Evolutionary conservation across 176 grass and related monocot genomes (phyloP).

Genomic region (Ananas comosus): DNA sequence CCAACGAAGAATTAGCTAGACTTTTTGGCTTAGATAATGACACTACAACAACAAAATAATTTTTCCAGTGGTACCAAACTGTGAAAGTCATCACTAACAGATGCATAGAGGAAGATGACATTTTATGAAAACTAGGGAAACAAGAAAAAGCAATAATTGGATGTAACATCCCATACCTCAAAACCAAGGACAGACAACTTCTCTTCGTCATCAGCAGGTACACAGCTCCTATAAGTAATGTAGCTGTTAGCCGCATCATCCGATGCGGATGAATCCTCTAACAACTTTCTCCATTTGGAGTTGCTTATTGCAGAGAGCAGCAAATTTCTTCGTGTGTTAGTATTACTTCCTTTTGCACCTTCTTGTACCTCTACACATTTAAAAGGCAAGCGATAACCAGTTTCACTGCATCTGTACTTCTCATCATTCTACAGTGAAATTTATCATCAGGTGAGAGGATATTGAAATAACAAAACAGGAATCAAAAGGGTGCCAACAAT

Average conservation of each 20-base stretch:
- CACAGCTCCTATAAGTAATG: slow-evolving; percentile 83
- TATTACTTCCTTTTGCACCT: slow-evolving; percentile 38
- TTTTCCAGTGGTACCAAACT: no score
- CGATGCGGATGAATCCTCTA: slow-evolving; percentile 39
- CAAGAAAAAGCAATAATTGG: not conserved
- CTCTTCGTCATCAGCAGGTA: slow-evolving; percentile 61
- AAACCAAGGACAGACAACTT: slow-evolving; percentile 83
- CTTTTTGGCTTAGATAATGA: no score
- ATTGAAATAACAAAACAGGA: not conserved
- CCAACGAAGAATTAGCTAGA: no score
- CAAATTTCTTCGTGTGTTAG: slow-evolving; percentile 28
- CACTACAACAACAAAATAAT: no score
- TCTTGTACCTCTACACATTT: slow-evolving; percentile 59
- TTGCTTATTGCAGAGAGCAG: slow-evolving; percentile 11
- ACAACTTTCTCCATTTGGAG: slow-evolving; percentile 43
- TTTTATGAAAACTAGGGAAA: not conserved
- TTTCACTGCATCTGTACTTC: slow-evolving; percentile 87
- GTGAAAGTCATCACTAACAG: not conserved
- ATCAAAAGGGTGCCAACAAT: not conserved
- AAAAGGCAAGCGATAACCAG: slow-evolving; percentile 79
- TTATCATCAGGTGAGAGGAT: not conserved
- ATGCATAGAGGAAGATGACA: not conserved
- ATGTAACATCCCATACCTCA: slow-evolving; percentile 44
- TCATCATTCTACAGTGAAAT: slow-evolving; percentile 48
- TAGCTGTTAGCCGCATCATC: slow-evolving; percentile 35